These are phyloP conservation scores for Kodamaea laetipori DNA, from an alignment of 805 yeast genomes.

Conservation along the genomic window DNA sequence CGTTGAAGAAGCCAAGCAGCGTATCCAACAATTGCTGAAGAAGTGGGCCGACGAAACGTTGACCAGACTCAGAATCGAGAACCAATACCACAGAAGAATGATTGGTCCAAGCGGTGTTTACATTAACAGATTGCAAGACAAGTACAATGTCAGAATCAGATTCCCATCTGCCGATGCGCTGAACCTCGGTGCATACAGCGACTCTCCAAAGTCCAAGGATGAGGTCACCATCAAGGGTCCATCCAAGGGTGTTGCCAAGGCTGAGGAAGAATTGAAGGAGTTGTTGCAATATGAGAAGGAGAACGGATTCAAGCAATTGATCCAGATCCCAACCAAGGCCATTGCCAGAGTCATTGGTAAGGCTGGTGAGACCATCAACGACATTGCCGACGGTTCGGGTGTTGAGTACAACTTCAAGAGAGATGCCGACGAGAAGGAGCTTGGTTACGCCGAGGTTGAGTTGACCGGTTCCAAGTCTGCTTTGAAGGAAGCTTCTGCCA, in stretches of 20 bases:
- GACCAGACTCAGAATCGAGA: conserved; percentile 67
- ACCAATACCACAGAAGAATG: conserved; percentile 73
- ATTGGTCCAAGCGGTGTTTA: conserved; percentile 84
- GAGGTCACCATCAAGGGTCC: conserved; percentile 84
- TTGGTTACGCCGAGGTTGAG: conserved; percentile 61
- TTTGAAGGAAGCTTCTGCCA: conserved; percentile 68
- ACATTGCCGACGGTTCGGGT: conserved; percentile 70
- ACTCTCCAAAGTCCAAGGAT: conserved; percentile 50
- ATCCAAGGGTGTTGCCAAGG: conserved; percentile 82
- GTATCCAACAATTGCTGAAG: conserved; percentile 60
- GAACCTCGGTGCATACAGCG: conserved; percentile 22
- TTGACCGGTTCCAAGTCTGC: conserved; percentile 78
- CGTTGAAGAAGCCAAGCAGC: conserved; percentile 68
- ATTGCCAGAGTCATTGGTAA: conserved; percentile 88
- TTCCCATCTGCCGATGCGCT: conserved; percentile 57
- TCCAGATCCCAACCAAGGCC: conserved; percentile 71
- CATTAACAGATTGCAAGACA: conserved; percentile 82
- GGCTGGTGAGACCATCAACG: conserved; percentile 78
- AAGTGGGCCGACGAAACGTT: conserved; percentile 81
- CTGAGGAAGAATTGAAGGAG: conserved; percentile 81
- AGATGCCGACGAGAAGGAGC: conserved; percentile 46
- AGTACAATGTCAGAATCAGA: conserved; percentile 77
- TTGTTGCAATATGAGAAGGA: conserved; percentile 84
- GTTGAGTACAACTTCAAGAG: conserved; percentile 53
- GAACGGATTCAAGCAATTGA: conserved; percentile 67